These are phyloP conservation scores for Camellia granthamiana DNA, from an alignment of 148 eudicot genomes.

Conservation along the genomic window DNA sequence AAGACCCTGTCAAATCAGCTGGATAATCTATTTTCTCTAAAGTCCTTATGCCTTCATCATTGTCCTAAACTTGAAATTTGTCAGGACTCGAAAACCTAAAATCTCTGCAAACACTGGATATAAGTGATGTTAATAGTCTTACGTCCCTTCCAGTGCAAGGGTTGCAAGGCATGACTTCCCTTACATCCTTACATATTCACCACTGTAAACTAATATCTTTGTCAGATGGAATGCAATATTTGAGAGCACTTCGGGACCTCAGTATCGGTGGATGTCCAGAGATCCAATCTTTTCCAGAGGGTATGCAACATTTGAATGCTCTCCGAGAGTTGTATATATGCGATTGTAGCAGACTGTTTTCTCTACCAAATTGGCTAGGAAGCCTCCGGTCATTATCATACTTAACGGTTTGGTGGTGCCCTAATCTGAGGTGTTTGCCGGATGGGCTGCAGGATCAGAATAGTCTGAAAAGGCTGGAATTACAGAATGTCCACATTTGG, in stretches of 20 bases:
- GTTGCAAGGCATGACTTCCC: neutral
- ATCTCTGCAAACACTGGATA: neutral
- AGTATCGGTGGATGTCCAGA: too few species aligned
- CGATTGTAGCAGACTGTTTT: neutral
- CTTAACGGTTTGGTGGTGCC: neutral
- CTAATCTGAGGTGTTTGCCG: neutral
- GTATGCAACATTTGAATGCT: neutral
- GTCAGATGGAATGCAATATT: too few species aligned
- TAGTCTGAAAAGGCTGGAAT: too few species aligned
- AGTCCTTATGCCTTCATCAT: neutral
- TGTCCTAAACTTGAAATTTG: neutral
- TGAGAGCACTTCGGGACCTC: too few species aligned
- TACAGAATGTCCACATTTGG: too few species aligned
- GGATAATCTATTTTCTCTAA: neutral
- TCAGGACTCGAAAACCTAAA: neutral
- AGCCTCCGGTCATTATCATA: neutral
- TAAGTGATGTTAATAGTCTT: neutral
- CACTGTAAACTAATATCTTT: neutral
- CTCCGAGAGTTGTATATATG: neutral
- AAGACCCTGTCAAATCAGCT: too few species aligned
- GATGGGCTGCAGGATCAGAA: conserved; percentile 2
- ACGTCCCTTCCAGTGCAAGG: neutral
- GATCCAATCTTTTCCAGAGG: too few species aligned
- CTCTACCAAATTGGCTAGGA: neutral
- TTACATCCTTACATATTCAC: neutral